These are phyloP conservation scores for Sclerotinia glacialis DNA, from an alignment of 2,329 filamentous ascomycete genomes.

Conservation along the genomic window DNA sequence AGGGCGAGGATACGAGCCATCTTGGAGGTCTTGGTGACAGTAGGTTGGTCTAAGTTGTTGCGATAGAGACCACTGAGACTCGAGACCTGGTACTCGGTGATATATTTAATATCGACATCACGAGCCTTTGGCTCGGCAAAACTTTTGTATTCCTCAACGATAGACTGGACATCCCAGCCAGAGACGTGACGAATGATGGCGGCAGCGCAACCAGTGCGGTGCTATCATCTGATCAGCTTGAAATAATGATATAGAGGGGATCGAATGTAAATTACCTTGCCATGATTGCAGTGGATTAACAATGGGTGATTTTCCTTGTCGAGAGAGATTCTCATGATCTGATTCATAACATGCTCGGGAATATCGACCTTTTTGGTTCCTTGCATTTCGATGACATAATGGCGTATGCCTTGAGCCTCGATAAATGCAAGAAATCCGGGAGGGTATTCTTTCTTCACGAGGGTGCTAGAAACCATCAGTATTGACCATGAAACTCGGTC, in stretches of 20 bases:
- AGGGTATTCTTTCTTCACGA: slow-evolving; percentile 61
- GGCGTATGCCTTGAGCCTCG: slow-evolving; percentile 62
- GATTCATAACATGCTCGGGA: slow-evolving; percentile 62
- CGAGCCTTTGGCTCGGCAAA: slow-evolving; percentile 62
- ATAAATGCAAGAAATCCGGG: slow-evolving; percentile 61
- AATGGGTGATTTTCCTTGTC: slow-evolving; percentile 74
- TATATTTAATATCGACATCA: slow-evolving; percentile 59
- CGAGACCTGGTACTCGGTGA: slow-evolving; percentile 49
- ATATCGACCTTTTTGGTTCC: slow-evolving; percentile 84
- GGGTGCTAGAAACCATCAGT: slow-evolving; percentile 47
- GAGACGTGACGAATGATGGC: slow-evolving; percentile 72
- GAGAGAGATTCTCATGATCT: slow-evolving; percentile 69
- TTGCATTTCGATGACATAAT: slow-evolving; percentile 72
- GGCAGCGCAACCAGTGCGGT: slow-evolving; percentile 87
- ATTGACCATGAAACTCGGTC: background rate
- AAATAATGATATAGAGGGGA: background rate
- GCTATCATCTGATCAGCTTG: slow-evolving; percentile 46
- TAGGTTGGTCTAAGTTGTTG: slow-evolving; percentile 1
- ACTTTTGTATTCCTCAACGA: slow-evolving; percentile 70
- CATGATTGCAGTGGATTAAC: slow-evolving; percentile 90
- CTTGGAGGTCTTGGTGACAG: slow-evolving; percentile 11
- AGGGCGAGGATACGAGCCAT: slow-evolving; percentile 25
- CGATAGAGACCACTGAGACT: slow-evolving; percentile 43
- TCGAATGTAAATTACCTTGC: slow-evolving; percentile 51
- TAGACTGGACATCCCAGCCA: slow-evolving; percentile 60